phyloP scores from a whole-genome alignment of 176 grass and related monocot genomes.

The Oryza punctata region DNA sequence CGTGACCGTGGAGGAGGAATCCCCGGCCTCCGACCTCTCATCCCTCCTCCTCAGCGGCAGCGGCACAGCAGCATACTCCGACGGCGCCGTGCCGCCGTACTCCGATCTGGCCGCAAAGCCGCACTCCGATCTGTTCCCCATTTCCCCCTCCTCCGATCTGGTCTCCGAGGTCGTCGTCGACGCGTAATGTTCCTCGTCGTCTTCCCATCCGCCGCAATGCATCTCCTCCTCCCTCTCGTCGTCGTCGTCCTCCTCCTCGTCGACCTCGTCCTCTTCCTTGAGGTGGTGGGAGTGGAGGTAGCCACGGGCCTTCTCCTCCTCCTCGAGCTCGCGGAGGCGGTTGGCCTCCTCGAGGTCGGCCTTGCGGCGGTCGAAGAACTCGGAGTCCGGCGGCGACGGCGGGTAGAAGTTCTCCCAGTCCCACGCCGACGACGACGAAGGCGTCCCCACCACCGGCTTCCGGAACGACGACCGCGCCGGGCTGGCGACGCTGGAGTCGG shows the following conservation, averaged over 20 bases:
- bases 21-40: conserved; percentile 56
- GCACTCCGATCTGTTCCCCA: conserved; percentile 72
- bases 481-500: conserved; percentile 56
- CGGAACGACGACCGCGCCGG: conserved; percentile 51
- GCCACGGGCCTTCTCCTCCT: conserved; percentile 45
- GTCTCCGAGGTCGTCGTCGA: conserved; percentile 64
- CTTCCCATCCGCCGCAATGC: conserved; percentile 59
- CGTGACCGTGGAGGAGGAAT: conserved; percentile 45
- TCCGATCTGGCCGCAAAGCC: conserved; percentile 71
- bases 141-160: conserved; percentile 60
- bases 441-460: conserved; percentile 57
- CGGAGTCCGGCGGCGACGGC: conserved; percentile 92
- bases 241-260: conserved; percentile 44
- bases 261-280: conserved; percentile 62
- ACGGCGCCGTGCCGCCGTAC: conserved; percentile 53
- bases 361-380: conserved; percentile 85
- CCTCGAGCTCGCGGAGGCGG: conserved; percentile 62
- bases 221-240: conserved; percentile 43
- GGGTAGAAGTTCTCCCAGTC: conserved; percentile 97
- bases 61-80: conserved; percentile 37
- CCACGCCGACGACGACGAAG: conserved; percentile 89
- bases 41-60: conserved; percentile 53
- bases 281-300: conserved; percentile 44
- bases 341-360: conserved; percentile 68
- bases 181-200: conserved; percentile 64